Evolutionary conservation across 805 yeast genomes (phyloP).

Genomic region (Metschnikowia hibisci): DNA sequence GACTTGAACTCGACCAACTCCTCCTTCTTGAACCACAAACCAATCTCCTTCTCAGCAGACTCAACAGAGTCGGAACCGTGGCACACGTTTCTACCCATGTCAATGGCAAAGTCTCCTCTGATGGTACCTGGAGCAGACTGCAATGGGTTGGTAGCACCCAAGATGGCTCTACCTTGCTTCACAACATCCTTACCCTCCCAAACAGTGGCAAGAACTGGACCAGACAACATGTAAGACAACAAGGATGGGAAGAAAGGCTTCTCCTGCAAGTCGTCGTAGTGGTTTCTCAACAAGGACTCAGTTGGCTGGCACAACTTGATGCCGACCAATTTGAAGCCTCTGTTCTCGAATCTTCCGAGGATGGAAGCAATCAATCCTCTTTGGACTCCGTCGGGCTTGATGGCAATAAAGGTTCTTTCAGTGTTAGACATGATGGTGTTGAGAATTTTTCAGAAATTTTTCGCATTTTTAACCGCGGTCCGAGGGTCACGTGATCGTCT

Average conservation of each 20-base stretch:
- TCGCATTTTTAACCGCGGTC: constrained; percentile 1
- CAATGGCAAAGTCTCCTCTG: constrained; percentile 98
- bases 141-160: constrained; percentile 99
- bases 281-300: constrained; percentile 83
- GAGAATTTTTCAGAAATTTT: constrained; percentile 3
- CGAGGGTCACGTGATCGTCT: constrained; percentile 1
- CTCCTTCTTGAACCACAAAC: constrained; percentile 96
- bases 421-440: constrained; percentile 43
- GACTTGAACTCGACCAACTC: constrained; percentile 92
- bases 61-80: constrained; percentile 99
- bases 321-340: constrained; percentile 97
- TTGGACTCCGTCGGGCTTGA: constrained; percentile 99
- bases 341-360: constrained; percentile 89
- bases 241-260: constrained; percentile 99
- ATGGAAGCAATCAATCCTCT: constrained; percentile 92
- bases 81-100: constrained; percentile 98
- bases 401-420: constrained; percentile 91
- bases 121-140: constrained; percentile 98
- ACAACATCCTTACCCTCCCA: constrained; percentile 99
- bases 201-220: constrained; percentile 98
- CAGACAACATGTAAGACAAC: constrained; percentile 93
- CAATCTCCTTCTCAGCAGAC: constrained; percentile 93
- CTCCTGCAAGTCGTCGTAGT: constrained; percentile 90
- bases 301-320: constrained; percentile 87
- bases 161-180: constrained; percentile 94